Evolutionary conservation across 169 alveolate genomes (phyloP), one percentile per base, ranked within the genome.

Genomic region (Besnoitia besnoiti): DNA sequence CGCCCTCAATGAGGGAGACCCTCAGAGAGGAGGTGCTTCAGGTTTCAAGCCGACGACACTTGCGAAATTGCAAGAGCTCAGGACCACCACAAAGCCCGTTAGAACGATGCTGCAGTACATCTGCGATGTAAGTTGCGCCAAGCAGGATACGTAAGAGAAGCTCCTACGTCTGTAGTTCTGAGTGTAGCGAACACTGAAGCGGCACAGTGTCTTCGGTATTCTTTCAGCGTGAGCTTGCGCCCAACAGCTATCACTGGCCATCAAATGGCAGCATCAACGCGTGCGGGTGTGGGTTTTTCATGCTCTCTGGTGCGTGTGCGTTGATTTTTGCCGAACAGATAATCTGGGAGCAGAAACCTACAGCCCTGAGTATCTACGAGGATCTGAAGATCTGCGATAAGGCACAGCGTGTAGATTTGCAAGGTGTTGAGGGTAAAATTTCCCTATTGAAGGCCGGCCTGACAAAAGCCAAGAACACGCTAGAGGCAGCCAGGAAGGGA

Each of bases 1-100:
- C 90, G 94, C 97, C 62, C 93, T 97, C 88, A 97, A 97, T 92
- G 95, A 94, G 87, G 98, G 98, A 33, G 98, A 97, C 92, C 95
- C 98, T 16, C 97, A 96, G 91, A 96, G 97, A 95, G 98, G 98
- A 59, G 96, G 97, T 90, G 98, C 98, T 5, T 96, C 95, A 67
- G 98, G 98, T 55, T 97, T 97, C 95, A 97, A 97, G 94, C 96
- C 97, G 94, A 96, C 98, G 42, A 97, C 98, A 0, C 91, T 95
- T 76, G 90, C 98, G 40, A 97, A 97, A 93, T 93, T 97, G 61
- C 94, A 95, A 89, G 98, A 97, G 87, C 95, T 97, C 49, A 89
- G 98, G 33, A 96, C 98, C 4, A 97, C 97, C 27, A 97, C 98
- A 37, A 97, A 97, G 61, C 98, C 98, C 30, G 94, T 96, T n/a